phyloP scores from a whole-genome alignment of 2,329 filamentous ascomycete genomes.

The Calycina herbarum region DNA sequence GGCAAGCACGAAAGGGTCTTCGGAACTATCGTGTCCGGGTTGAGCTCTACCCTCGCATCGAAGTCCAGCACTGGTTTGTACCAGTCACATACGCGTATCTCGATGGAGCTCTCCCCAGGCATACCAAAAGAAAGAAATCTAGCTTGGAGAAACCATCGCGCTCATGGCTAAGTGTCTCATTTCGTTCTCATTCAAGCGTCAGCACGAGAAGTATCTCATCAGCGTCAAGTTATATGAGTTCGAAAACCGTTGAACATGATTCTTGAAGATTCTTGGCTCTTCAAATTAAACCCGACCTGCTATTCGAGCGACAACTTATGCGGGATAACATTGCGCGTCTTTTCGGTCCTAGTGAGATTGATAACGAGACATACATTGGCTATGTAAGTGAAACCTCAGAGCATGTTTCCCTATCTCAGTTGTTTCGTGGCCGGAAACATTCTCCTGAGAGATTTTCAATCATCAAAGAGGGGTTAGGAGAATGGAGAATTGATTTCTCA shows the following conservation, averaged over 20 bases:
- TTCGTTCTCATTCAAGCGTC: not conserved
- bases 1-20: not conserved
- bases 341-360: slow-evolving; percentile 2
- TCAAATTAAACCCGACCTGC: not conserved
- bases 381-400: not conserved
- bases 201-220: not conserved
- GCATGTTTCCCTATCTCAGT: too few species aligned
- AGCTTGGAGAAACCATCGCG: not conserved
- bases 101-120: not conserved
- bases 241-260: slow-evolving; percentile 1
- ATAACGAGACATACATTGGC: not conserved
- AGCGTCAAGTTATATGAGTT: slow-evolving; percentile 6
- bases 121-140: not conserved
- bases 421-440: too few species aligned
- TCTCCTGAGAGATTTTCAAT: too few species aligned
- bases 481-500: not conserved
- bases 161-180: not conserved
- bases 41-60: slow-evolving; percentile 1
- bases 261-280: not conserved
- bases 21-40: not conserved
- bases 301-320: slow-evolving; percentile 3
- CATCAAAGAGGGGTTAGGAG: too few species aligned
- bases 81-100: slow-evolving; percentile 4
- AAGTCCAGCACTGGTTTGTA: slow-evolving; percentile 5
- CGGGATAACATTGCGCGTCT: not conserved